Evolutionary conservation across 2,329 filamentous ascomycete species (phyloP).

Genomic region (Colletotrichum neosansevieriae): DNA sequence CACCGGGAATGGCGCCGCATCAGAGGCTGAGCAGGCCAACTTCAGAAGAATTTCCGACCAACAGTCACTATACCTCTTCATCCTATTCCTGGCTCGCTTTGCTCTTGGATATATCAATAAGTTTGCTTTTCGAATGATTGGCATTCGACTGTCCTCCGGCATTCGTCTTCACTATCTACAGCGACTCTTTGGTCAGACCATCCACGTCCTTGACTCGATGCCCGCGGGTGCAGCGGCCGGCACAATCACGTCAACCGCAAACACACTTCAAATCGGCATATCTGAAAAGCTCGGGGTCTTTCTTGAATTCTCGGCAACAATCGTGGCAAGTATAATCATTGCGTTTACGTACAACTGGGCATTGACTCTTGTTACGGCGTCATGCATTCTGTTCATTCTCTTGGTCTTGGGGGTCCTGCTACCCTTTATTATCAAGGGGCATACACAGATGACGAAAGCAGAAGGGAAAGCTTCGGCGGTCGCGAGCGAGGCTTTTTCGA

Average conservation of each 20-base stretch:
- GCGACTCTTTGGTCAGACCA: constrained; percentile 72
- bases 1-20: constrained; percentile 43
- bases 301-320: constrained; percentile 66
- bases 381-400: constrained; percentile 67
- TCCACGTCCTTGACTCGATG: constrained; percentile 76
- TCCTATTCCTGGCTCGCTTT: constrained; percentile 77
- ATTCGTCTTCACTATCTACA: constrained; percentile 74
- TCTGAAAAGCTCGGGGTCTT: constrained; percentile 72
- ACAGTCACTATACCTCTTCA: constrained; percentile 74
- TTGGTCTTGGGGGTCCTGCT: constrained; percentile 62
- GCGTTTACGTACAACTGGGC: constrained; percentile 70
- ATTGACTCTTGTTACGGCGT: constrained; percentile 69
- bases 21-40: constrained; percentile 49
- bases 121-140: constrained; percentile 72
- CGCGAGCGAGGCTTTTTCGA: constrained; percentile 70
- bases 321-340: constrained; percentile 65
- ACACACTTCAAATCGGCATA: constrained; percentile 73
- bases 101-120: constrained; percentile 72
- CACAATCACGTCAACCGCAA: constrained; percentile 74
- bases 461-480: constrained; percentile 70
- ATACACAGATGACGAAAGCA: constrained; percentile 59
- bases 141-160: constrained; percentile 70
- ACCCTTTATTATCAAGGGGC: constrained; percentile 68
- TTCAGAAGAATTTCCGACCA: constrained; percentile 58
- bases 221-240: constrained; percentile 70